A percentile compares a stretch with the other conserved stretches of the same genome.
Evolutionary conservation across 345 rosid genomes (phyloP).

Genomic region (Gossypioides kirkii): DNA sequence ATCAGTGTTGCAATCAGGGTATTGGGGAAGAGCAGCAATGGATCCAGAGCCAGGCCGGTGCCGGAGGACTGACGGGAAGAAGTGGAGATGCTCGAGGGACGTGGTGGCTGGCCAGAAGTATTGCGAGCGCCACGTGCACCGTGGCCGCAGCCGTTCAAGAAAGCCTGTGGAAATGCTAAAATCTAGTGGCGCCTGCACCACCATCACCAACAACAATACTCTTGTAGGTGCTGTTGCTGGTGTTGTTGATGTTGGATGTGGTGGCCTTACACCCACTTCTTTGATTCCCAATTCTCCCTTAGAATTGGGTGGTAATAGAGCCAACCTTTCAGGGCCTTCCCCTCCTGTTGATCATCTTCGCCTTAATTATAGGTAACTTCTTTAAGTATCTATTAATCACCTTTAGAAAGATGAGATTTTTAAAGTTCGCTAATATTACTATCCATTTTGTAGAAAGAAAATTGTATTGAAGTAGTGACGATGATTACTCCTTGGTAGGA

Average conservation of each 20-base stretch:
- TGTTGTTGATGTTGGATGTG: slow-evolving; percentile 20
- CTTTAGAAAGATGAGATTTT: no score
- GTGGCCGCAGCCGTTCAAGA: slow-evolving; percentile 99
- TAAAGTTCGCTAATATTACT: no score
- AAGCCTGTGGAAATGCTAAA: slow-evolving; percentile 99
- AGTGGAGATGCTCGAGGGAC: slow-evolving; percentile 98
- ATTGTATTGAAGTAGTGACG: not conserved
- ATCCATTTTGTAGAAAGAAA: no score
- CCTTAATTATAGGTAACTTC: slow-evolving; percentile 55
- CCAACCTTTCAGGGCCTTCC: slow-evolving; percentile 37
- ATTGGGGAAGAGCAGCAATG: slow-evolving; percentile 78
- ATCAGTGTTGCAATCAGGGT: slow-evolving; percentile 57
- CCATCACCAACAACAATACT: no score
- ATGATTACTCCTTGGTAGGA: not conserved
- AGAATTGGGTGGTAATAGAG: no score
- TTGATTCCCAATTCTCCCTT: slow-evolving; percentile 13
- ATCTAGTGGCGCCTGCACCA: slow-evolving; percentile 24
- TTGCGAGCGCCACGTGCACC: slow-evolving; percentile 99
- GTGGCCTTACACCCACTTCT: slow-evolving; percentile 10
- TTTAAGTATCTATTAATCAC: no score
- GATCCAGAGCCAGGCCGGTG: slow-evolving; percentile 98
- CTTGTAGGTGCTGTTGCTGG: slow-evolving; percentile 4
- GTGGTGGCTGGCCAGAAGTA: slow-evolving; percentile 88
- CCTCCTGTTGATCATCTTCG: slow-evolving; percentile 58
- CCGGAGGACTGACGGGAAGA: slow-evolving; percentile 95